Evolutionary conservation across 805 yeast genomes (phyloP), one percentile per base, ranked within the genome.

Genomic region (Alloascoidea hylecoeti): DNA sequence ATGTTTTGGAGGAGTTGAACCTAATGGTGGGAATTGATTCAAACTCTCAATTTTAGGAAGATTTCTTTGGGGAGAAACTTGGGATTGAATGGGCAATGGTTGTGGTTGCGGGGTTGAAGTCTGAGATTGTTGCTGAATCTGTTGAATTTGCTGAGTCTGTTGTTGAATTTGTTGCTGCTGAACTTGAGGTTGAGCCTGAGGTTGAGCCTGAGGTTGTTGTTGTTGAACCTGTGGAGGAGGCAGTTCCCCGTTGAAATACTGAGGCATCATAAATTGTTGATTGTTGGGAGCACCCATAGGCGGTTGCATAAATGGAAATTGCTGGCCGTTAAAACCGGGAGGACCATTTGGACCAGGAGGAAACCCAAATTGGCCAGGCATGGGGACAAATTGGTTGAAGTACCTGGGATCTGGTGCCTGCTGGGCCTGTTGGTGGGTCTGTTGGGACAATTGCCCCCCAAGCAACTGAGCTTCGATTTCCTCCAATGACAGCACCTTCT

Each of bases 401-500:
- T 56, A 37, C 42, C 49, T 37, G 47, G 60, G 30, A n/a, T 23
- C 42, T 41, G 52, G 38, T 39, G 46, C 36, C 49, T 50, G 39
- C 47, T 45, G 38, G 38, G 51, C 17, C 15, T 36, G 45, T 46
- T 14, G 40, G 54, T 18, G 45, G 49, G 15, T 44, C 46, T 32
- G 45, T 45, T 51, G 33, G 52, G 13, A 59, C 9, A 23, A 23
- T 23, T 23, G 30, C 40, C 67, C 63, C 3, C 69, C 64, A 42
- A 75, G 62, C 52, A 78, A 63, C 49, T 75, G 84, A 5, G 94
- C 84, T 58, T 86, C 95, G 45, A 86, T 71, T 48, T 86, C 94
- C 53, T 81, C 89, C 53, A 84, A 63, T 6, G 95, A 79, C 47
- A 81, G 57, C 16, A 78, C 66, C 47, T 68, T 69, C 46, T 64